Evolutionary conservation across 1,284 basidiomycete species (phyloP).

Genomic region (Ceraceosorus bombacis): DNA sequence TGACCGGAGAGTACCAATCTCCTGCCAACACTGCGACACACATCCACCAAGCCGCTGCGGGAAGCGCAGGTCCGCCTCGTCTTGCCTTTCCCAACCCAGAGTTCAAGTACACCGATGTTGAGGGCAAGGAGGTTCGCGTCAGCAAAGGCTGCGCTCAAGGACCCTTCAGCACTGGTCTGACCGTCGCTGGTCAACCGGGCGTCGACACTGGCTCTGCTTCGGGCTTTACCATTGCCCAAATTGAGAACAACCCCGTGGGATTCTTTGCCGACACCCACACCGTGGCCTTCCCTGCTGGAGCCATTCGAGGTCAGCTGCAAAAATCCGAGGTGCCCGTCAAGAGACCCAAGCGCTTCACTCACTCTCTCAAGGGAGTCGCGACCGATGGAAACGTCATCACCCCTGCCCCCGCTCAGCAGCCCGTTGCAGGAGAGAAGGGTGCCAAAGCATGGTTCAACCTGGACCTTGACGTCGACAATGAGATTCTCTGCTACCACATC

Average conservation of each 20-base stretch:
- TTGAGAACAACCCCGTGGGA: conserved; percentile 12
- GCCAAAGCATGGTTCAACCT: conserved; percentile 12
- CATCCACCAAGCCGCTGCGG: conserved; percentile 14
- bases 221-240: conserved; percentile 26
- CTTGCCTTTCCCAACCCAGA: conserved; percentile 48
- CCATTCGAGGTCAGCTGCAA: conserved; percentile 48
- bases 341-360: conserved; percentile 12
- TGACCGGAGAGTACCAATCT: conserved; percentile 19
- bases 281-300: conserved; percentile 35
- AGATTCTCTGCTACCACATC: conserved; percentile 31
- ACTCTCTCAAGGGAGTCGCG: conserved; percentile 9
- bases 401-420: not conserved
- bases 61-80: conserved; percentile 15
- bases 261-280: conserved; percentile 26
- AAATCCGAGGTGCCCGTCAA: conserved; percentile 14
- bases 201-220: conserved; percentile 14
- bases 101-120: conserved; percentile 3
- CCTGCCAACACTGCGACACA: conserved; percentile 21
- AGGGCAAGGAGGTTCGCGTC: conserved; percentile 14
- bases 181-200: conserved; percentile 3
- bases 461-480: conserved; percentile 14
- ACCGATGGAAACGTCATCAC: conserved; percentile 13
- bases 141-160: conserved; percentile 39
- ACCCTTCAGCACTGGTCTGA: conserved; percentile 47
- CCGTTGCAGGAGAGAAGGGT: conserved; percentile 8